phyloP scores from a whole-genome alignment of 805 yeast genomes.

The Yarrowia sp. region DNA sequence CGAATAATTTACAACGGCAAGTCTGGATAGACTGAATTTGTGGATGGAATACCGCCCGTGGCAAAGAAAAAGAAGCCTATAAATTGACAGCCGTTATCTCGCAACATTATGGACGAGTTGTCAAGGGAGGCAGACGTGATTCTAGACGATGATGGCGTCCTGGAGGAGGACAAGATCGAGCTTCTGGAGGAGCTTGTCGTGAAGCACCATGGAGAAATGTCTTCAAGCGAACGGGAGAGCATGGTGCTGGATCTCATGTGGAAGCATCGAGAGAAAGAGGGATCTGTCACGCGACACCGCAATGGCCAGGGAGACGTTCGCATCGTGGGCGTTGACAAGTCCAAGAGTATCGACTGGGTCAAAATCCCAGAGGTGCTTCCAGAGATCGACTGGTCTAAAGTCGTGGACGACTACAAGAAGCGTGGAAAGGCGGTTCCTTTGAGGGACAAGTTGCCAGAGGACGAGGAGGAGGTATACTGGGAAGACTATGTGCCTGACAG shows the following conservation, averaged over 20 bases:
- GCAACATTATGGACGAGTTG: constrained; percentile 10
- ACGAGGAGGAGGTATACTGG: constrained; percentile 25
- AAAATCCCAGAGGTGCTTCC: constrained; percentile 26
- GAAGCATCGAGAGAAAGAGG: constrained; percentile 40
- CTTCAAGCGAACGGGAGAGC: constrained; percentile 37
- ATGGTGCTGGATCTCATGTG: constrained; percentile 43
- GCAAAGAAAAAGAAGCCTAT: neutral
- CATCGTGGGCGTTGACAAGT: constrained; percentile 15
- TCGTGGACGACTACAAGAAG: constrained; percentile 5
- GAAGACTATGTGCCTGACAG: constrained; percentile 20
- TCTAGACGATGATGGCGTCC: constrained; percentile 35
- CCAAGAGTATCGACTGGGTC: constrained; percentile 20
- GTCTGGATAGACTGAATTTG: constrained; percentile 4
- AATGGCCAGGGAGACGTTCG: neutral
- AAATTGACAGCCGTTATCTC: neutral
- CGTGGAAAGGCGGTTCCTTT: constrained; percentile 3
- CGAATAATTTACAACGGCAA: neutral
- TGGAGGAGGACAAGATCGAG: constrained; percentile 45
- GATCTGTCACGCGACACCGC: constrained; percentile 13
- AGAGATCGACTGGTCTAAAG: constrained; percentile 27
- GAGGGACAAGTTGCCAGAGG: constrained; percentile 1
- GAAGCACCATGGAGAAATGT: constrained; percentile 27
- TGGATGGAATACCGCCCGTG: neutral
- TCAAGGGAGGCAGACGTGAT: constrained; percentile 36
- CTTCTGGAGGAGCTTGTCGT: constrained; percentile 39